Percentiles rank a stretch among this genome's conserved stretches.
These are phyloP conservation scores for Phytophthora niederhauseri DNA, from an alignment of 352 stramenopile species.

Conservation along the genomic window DNA sequence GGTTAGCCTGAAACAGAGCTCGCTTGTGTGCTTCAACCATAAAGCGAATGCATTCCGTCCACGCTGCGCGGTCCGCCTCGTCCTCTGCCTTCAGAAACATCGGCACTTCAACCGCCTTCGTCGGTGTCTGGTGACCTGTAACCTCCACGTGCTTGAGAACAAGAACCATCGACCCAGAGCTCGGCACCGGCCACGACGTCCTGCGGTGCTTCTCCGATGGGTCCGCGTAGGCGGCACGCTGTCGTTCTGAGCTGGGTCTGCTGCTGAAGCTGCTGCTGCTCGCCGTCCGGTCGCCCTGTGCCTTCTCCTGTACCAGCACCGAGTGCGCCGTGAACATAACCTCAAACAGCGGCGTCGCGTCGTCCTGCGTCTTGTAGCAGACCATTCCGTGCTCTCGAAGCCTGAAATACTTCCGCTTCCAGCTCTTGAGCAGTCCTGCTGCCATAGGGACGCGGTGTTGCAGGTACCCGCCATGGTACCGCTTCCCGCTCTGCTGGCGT, in stretches of 20 bases:
- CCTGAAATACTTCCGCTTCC: conserved; percentile 77
- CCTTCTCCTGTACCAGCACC: conserved; percentile 38
- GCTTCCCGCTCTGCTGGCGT: conserved; percentile 56
- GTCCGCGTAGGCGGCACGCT: conserved; percentile 2
- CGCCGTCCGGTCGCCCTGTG: not conserved
- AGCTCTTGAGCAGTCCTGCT: conserved; percentile 67
- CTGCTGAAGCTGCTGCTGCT: conserved; percentile 13
- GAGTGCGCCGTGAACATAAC: conserved; percentile 62
- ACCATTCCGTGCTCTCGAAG: conserved; percentile 68
- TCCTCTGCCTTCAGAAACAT: conserved; percentile 60
- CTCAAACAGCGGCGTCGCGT: conserved; percentile 59
- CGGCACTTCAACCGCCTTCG: conserved; percentile 49
- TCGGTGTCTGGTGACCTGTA: conserved; percentile 38
- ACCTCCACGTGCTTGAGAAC: conserved; percentile 61
- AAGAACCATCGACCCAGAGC: conserved; percentile 39
- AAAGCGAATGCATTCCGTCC: conserved; percentile 53
- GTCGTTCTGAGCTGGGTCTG: not conserved
- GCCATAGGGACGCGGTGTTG: conserved; percentile 61
- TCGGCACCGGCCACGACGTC: conserved; percentile 19
- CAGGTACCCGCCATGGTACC: conserved; percentile 62
- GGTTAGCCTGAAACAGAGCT: conserved; percentile 19
- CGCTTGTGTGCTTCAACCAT: conserved; percentile 61
- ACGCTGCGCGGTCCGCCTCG: conserved; percentile 46
- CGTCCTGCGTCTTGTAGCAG: conserved; percentile 63
- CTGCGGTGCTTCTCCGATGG: conserved; percentile 13